Conservation (phyloP, 2,329 filamentous ascomycete genomes). For the Orbilia quercus region DNA sequence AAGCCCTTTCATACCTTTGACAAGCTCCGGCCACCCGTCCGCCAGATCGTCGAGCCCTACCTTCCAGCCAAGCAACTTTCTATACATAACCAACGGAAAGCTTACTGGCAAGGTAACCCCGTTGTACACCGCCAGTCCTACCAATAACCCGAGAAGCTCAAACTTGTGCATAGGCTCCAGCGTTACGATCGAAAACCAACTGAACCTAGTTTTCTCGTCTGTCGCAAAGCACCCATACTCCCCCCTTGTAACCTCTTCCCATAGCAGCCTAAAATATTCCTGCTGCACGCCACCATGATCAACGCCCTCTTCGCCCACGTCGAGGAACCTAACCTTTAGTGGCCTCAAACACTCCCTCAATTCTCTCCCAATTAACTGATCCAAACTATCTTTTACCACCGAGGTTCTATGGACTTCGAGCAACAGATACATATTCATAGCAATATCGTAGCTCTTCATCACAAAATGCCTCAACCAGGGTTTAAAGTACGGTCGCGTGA, state of each 20-base stretch:
- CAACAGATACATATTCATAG: constrained; percentile 77
- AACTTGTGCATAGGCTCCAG: constrained; percentile 88
- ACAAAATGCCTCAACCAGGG: constrained; percentile 54
- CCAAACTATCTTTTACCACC: constrained; percentile 78
- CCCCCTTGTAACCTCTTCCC: constrained; percentile 81
- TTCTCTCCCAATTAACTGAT: constrained; percentile 90
- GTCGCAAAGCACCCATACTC: constrained; percentile 83
- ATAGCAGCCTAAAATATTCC: constrained; percentile 89
- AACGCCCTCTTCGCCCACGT: constrained; percentile 84
- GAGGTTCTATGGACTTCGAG: constrained; percentile 75
- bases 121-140: constrained; percentile 92
- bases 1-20: constrained; percentile 77
- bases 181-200: constrained; percentile 87
- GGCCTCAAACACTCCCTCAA: constrained; percentile 83
- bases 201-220: constrained; percentile 79
- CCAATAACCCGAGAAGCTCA: constrained; percentile 85
- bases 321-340: constrained; percentile 86
- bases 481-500: constrained; percentile 60
- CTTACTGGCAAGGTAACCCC: constrained; percentile 89
- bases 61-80: constrained; percentile 77
- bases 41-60: constrained; percentile 79
- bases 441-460: constrained; percentile 67
- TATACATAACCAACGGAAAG: constrained; percentile 86
- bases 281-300: constrained; percentile 96
- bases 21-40: constrained; percentile 87